These are phyloP conservation scores for Diaporthe sp. DNA, from an alignment of 2,329 filamentous ascomycete genomes.

Conservation along the genomic window DNA sequence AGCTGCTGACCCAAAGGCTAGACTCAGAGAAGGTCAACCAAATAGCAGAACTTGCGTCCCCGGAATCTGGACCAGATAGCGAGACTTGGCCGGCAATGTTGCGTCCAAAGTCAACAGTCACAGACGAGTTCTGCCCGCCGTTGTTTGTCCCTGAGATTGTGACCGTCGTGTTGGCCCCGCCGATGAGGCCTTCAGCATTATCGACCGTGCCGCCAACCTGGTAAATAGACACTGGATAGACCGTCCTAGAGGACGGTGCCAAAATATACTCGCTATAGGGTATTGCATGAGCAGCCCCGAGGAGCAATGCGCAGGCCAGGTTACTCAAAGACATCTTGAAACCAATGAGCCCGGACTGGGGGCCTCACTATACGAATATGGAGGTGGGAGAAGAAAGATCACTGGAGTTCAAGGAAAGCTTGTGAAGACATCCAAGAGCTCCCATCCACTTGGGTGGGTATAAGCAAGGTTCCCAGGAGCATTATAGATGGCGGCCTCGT, in stretches of 20 bases:
- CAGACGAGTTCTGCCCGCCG: constrained; percentile 47
- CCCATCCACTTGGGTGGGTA: not conserved
- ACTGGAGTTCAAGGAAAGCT: not conserved
- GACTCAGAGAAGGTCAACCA: constrained; percentile 57
- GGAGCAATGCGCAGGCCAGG: constrained; percentile 2
- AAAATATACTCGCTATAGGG: constrained; percentile 44
- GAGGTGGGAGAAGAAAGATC: not conserved
- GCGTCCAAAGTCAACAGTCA: constrained; percentile 56
- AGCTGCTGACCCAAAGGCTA: constrained; percentile 62
- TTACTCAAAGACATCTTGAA: constrained; percentile 19
- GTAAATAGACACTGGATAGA: constrained; percentile 41
- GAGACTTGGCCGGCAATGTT: constrained; percentile 56
- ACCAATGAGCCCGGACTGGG: not conserved
- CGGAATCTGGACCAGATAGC: constrained; percentile 48
- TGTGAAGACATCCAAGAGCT: not conserved
- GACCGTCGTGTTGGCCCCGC: constrained; percentile 40
- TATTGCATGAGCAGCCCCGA: constrained; percentile 6
- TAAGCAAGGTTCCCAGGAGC: not conserved
- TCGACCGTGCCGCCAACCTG: constrained; percentile 42
- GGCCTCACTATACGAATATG: not conserved
- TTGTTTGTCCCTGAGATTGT: constrained; percentile 22
- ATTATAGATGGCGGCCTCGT: not conserved
- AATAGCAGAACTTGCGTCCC: constrained; percentile 49
- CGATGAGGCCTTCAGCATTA: constrained; percentile 44
- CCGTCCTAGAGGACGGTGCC: constrained; percentile 42